Evolutionary conservation across 1,284 basidiomycete genomes (phyloP), one percentile per base, ranked within the genome.

Genomic region (Acaromyces ingoldii): DNA sequence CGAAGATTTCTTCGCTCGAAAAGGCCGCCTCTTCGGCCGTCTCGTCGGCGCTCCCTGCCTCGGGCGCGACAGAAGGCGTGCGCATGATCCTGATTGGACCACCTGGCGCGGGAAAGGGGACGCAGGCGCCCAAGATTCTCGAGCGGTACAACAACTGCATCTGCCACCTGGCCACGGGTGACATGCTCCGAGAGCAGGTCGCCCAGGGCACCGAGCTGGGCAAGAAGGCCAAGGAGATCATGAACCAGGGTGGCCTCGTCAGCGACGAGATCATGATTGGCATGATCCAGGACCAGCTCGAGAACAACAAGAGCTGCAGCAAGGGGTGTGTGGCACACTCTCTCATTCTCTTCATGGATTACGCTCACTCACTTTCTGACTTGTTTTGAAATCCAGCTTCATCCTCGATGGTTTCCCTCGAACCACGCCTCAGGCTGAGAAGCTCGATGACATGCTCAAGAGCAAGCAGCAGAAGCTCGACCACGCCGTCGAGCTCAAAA

Each of bases 391-490:
- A n/a, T n/a, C n/a, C 55, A 95, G 91, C 42, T 98, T 98, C 79
- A 95, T 98, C 60, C 83, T 98, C 44, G 93, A 98, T 74, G 93
- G 93, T 19, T 98, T 98, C 84, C 93, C 93, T 30, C 88, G 95
- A 45, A 98, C 93, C 13, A 90, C 96, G 36, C 85, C 88, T n/a
- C 95, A 98, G 75, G 95, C 93, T 4, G 84, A 91, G 79, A 98
- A 96, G 79, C 85, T 98, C 59, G 93, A 96, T 76, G 79, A 80
- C 60, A 97, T 98, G 93, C 84, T 98, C 44, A 74, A 80, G 19
- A 77, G 74, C 13, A 85, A 89, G 74, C 84, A 87, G 68, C 90
- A 96, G 80, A 69, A 75, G 50, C 82, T 98, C 43, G 87, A 97
- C 79, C 86, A 85, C 51, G 92, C 91, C 54, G 83, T 97, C 43